Evolutionary conservation across 2,329 filamentous ascomycete genomes (phyloP).

Genomic region (Herpotrichia juniperi): DNA sequence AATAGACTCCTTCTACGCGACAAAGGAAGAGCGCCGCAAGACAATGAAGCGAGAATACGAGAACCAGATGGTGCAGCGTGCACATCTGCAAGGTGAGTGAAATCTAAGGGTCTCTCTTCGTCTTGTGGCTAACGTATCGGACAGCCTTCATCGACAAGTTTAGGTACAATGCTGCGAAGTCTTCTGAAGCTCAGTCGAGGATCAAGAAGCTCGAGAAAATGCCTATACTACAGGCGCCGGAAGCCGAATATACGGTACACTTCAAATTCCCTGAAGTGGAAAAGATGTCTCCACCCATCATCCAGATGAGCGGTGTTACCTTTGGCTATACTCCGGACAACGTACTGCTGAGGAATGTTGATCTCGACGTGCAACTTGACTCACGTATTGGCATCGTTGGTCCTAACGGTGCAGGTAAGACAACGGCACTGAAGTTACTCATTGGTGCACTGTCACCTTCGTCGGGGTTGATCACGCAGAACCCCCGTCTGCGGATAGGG

Average conservation of each 20-base stretch:
- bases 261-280: constrained; percentile 98
- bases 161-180: constrained; percentile 98
- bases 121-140: constrained; percentile 15
- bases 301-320: constrained; percentile 91
- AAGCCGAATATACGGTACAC: constrained; percentile 93
- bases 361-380: constrained; percentile 96
- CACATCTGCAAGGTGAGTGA: constrained; percentile 77
- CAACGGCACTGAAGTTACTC: constrained; percentile 96
- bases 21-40: constrained; percentile 96
- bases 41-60: constrained; percentile 97
- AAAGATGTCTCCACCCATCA: constrained; percentile 95
- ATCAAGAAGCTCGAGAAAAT: constrained; percentile 99
- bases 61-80: constrained; percentile 93
- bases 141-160: constrained; percentile 97
- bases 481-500: constrained; percentile 86
- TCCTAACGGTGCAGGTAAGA: constrained; percentile 98
- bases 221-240: constrained; percentile 87
- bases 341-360: constrained; percentile 81
- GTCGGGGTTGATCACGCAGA: constrained; percentile 81
- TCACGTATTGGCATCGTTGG: constrained; percentile 99
- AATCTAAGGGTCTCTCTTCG: background rate
- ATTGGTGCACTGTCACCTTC: constrained; percentile 82
- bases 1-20: constrained; percentile 89
- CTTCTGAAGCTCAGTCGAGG: constrained; percentile 94
- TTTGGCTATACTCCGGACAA: constrained; percentile 88